Evolutionary conservation across 192 early-diverging fungal genomes (phyloP), one percentile per base, ranked within the genome.

Genomic region (Globomyces pollinis-pini): DNA sequence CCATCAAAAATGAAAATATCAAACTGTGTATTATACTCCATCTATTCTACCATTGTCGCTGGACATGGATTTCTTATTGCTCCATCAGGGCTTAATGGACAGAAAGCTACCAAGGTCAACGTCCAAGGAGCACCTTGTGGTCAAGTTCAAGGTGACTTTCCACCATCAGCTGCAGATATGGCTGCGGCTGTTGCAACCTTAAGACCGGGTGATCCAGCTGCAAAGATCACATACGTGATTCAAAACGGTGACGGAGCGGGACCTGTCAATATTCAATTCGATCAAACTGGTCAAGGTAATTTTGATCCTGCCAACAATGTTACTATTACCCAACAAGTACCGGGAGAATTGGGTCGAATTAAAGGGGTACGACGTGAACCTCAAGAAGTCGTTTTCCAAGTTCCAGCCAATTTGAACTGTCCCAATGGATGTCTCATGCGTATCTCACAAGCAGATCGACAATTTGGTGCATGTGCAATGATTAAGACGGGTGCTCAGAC

Each of bases 161-260:
- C 13, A 13, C 35, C 35, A 9, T 9, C 35, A 9, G 35, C 35
- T 36, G 35, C 35, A 6, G 35, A 36, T 9, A 9, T 36, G 35
- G 35, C 35, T 36, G 53, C 59, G 8, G 29, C 59, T 24, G 32
- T 51, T 30, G 36, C 35, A 16, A 59, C 50, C 28, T 38, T 57
- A 11, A 57, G n/a, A 7, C 26, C 59, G 15, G 59, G 59, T 26
- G 15, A 44, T 51, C n/a, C n/a, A n/a, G 33, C 50, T 18, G 15
- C 16, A 2, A 26, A 15, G 23, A 61, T 61, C 50, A 59, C 59
- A 0, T 61, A 26, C 24, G 49, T 61, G 20, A 35, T 61, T 13
- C 30, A 56, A 11, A 61, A 61, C 50, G 59, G 59, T 30, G 59
- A 61, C 26, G 59, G 59, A 26, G 29, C 59, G 9, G 59, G 59